phyloP scores from a whole-genome alignment of 306 rosid species.

The Malus orientalis region DNA sequence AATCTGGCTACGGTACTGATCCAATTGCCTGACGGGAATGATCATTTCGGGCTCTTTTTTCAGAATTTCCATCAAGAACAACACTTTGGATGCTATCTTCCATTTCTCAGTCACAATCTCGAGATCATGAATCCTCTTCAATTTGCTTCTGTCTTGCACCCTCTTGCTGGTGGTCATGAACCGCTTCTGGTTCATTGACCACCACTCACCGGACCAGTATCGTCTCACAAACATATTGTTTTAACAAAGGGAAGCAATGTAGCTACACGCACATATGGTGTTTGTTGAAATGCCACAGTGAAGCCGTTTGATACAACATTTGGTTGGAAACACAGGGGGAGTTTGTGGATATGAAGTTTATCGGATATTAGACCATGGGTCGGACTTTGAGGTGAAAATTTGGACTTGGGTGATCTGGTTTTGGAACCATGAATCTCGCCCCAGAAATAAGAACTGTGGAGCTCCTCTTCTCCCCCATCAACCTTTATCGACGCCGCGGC shows the following conservation, averaged over 20 bases:
- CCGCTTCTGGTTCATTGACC: constrained; percentile 21
- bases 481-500: background rate
- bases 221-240: background rate
- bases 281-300: background rate
- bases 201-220: background rate
- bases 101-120: constrained; percentile 68
- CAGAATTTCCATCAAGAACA: constrained; percentile 54
- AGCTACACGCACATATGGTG: background rate
- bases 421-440: background rate
- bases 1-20: constrained; percentile 47
- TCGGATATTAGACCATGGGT: background rate
- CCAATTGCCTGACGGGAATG: constrained; percentile 51
- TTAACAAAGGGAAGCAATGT: background rate
- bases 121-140: constrained; percentile 60
- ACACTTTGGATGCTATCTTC: constrained; percentile 49
- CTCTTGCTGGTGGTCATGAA: constrained; percentile 47
- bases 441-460: background rate
- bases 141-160: constrained; percentile 47
- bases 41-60: constrained; percentile 69
- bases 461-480: background rate
- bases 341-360: background rate
- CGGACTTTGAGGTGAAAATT: background rate
- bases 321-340: background rate
- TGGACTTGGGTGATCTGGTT: background rate
- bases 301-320: background rate